Base-by-base conservation (phyloP, 2,329 filamentous ascomycete species). In the Neonectria punicea region DNA sequence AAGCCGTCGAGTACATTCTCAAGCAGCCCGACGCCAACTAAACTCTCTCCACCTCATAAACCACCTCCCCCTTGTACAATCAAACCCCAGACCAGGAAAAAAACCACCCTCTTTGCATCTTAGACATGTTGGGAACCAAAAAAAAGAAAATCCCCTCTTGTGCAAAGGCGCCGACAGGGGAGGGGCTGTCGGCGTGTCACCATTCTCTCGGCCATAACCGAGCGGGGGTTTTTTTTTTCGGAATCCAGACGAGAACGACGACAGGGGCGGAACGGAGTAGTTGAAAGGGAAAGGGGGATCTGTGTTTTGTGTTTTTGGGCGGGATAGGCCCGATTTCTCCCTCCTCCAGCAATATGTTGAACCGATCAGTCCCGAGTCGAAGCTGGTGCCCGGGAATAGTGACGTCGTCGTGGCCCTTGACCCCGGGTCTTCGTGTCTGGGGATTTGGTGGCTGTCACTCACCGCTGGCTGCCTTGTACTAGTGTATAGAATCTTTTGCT, bases 1-100 rank as follows among this genome's bases (percentile, higher is more conserved):
- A 97, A 87, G 94, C 94, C 74, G 93, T 97, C 72, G 90, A 94
- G 80, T 98, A 98, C 87, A 97, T 98, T 84, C 82, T 94, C 78
- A 90, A 89, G 82, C 94, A 97, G 86, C 94, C 94, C 77, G 94
- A 97, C 83, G 94, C 94, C 87, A 89, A 87, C 90, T 88, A 84
- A 80, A 74, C 49, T 36, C 55, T 51, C 39, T 32, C 55, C 65
- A 54, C 32, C 55, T 50, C 58, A 58, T 39, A 36, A 32, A 36
- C 62, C 67, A 36, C 62, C 67, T 63, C 60, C 69, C 65, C 61
- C 55, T 71, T 75, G 72, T 75, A 76, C 69, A 73, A 74, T 75
- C 70, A 74, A 34, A 51, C 39, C 63, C 59, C 63, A 47, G 54
- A 61, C 14, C 53, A 49, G 43, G 41, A 22, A 34, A 39, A 61